Evolutionary conservation across 257 asterid species (phyloP).

Genomic region (Solanum pennellii): DNA sequence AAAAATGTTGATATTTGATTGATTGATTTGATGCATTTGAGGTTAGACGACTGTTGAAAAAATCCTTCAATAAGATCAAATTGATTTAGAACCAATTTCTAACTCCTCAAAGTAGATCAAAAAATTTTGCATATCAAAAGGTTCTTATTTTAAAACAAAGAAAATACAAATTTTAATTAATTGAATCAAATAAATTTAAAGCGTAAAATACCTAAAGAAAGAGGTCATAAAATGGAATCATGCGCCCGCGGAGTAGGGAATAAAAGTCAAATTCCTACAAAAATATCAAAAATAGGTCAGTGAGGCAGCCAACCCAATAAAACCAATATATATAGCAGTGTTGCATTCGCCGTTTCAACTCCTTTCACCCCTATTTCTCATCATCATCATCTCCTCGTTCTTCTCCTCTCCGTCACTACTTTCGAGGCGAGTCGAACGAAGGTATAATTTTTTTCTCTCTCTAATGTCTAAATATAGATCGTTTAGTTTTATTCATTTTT

Average conservation of each 20-base stretch:
- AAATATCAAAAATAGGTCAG: neutral
- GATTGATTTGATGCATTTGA: neutral
- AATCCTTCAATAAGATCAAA: neutral
- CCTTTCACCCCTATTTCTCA: neutral
- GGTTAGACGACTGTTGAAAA: neutral
- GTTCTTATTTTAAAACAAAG: neutral
- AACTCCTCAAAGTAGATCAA: neutral
- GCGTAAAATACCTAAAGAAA: neutral
- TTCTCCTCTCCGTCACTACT: constrained; percentile 16
- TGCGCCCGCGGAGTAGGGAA: neutral
- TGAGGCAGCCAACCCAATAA: neutral
- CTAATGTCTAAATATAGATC: neutral
- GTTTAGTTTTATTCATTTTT: neutral
- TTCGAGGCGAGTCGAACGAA: constrained; percentile 24
- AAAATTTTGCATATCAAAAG: neutral
- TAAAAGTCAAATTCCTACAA: neutral
- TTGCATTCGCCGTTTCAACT: neutral
- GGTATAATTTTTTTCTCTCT: constrained; percentile 9
- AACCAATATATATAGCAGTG: neutral
- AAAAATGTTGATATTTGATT: neutral
- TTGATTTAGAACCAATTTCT: neutral
- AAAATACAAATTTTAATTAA: no score
- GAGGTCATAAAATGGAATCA: neutral
- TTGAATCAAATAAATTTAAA: neutral
- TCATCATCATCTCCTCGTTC: constrained; percentile 10